Evolutionary conservation across 306 rosid species (phyloP).

Genomic region (Morella rubra): DNA sequence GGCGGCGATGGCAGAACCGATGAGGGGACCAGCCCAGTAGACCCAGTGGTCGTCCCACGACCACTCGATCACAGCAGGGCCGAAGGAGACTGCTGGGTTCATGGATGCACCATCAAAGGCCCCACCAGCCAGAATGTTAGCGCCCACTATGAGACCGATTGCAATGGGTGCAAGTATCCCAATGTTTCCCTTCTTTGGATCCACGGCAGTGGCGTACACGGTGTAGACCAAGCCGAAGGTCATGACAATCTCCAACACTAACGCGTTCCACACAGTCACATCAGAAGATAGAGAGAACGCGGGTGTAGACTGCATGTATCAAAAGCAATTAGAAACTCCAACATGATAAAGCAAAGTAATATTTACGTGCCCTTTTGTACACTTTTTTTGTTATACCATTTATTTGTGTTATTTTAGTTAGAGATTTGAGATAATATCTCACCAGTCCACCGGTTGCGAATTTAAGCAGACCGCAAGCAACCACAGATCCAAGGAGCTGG

Average conservation of each 20-base stretch:
- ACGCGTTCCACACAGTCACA: slow-evolving; percentile 64
- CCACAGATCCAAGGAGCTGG: slow-evolving; percentile 73
- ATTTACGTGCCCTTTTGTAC: too few species aligned
- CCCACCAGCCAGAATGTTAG: slow-evolving; percentile 81
- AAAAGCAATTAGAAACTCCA: too few species aligned
- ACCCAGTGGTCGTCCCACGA: slow-evolving; percentile 79
- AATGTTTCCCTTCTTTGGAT: slow-evolving; percentile 66
- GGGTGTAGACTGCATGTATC: slow-evolving; percentile 51
- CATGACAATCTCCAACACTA: slow-evolving; percentile 78
- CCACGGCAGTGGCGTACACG: slow-evolving; percentile 73
- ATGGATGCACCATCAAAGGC: slow-evolving; percentile 85
- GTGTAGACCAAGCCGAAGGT: slow-evolving; percentile 81
- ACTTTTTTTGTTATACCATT: too few species aligned
- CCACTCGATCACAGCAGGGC: slow-evolving; percentile 85
- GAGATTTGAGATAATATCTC: background rate
- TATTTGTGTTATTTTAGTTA: too few species aligned
- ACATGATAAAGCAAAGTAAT: background rate
- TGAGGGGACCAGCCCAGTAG: slow-evolving; percentile 69
- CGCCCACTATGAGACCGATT: slow-evolving; percentile 82
- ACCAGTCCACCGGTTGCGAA: slow-evolving; percentile 69
- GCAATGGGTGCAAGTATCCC: slow-evolving; percentile 77
- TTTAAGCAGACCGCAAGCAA: slow-evolving; percentile 76
- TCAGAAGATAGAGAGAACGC: slow-evolving; percentile 62
- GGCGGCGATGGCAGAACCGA: slow-evolving; percentile 66
- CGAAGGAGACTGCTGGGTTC: slow-evolving; percentile 89